Conservation (phyloP, 768 basidiomycete genomes). For the Boletus rubescentipes region DNA sequence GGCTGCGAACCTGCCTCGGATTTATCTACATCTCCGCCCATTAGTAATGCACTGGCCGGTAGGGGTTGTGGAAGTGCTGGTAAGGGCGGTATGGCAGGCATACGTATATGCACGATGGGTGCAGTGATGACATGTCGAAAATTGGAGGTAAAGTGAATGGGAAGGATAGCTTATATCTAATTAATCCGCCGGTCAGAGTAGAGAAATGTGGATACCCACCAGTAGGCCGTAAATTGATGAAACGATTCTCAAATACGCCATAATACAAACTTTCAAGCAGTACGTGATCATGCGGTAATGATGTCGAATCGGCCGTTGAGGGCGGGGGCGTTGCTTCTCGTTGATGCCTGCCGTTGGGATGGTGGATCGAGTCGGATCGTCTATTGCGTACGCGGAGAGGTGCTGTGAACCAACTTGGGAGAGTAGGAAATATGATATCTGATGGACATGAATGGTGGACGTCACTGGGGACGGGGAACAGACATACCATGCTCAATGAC, state of each 20-base stretch:
- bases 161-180: constrained; percentile 52
- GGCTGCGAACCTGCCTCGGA: constrained; percentile 21
- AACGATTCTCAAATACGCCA: constrained; percentile 67
- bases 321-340: constrained; percentile 33
- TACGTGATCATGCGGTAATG: constrained; percentile 62
- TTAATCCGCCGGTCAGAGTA: constrained; percentile 4
- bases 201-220: constrained; percentile 39
- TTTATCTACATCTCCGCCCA: constrained; percentile 27
- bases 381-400: constrained; percentile 57
- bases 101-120: constrained; percentile 61
- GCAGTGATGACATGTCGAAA: constrained; percentile 64
- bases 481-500: constrained; percentile 68
- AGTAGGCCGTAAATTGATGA: constrained; percentile 69
- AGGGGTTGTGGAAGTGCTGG: constrained; percentile 41
- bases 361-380: constrained; percentile 48
- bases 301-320: constrained; percentile 33
- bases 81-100: constrained; percentile 68
- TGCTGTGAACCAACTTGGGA: constrained; percentile 77
- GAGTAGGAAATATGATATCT: constrained; percentile 76
- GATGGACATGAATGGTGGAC: background rate
- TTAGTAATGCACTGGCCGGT: constrained; percentile 25
- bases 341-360: constrained; percentile 45
- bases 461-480: background rate
- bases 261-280: constrained; percentile 65
- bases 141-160: constrained; percentile 68